A percentile compares a stretch with the other conserved stretches of the same genome.
Evolutionary conservation across 768 basidiomycete species (phyloP).

Genomic region (Amanita molliuscula): DNA sequence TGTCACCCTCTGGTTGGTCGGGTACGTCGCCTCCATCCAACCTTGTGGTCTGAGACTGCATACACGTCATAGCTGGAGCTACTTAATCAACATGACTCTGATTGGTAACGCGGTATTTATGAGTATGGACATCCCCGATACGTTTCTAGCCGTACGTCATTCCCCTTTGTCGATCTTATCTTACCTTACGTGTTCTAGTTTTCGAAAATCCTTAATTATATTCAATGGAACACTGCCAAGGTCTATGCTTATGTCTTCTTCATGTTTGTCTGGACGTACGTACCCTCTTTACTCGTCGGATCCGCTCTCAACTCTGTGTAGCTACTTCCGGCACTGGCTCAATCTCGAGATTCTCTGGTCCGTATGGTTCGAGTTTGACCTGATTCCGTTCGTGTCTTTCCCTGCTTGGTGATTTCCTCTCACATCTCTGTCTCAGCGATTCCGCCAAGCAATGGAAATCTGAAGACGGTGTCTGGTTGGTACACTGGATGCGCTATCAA

Average conservation of each 20-base stretch:
- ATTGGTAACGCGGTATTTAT: slow-evolving; percentile 90
- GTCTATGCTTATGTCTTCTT: slow-evolving; percentile 54
- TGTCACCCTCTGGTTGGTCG: slow-evolving; percentile 90
- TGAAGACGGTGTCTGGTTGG: slow-evolving; percentile 57
- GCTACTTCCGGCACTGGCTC: slow-evolving; percentile 48
- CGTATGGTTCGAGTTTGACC: slow-evolving; percentile 68
- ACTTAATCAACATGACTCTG: slow-evolving; percentile 65
- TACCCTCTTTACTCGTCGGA: slow-evolving; percentile 10
- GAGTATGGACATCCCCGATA: slow-evolving; percentile 96
- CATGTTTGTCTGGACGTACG: slow-evolving; percentile 73
- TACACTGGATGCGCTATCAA: slow-evolving; percentile 73
- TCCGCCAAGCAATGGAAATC: slow-evolving; percentile 47
- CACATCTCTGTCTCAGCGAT: slow-evolving; percentile 26
- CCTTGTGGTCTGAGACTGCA: too few species aligned
- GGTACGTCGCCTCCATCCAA: slow-evolving; percentile 42
- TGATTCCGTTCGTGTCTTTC: slow-evolving; percentile 54
- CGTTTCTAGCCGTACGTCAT: slow-evolving; percentile 66
- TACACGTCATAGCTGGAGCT: slow-evolving; percentile 78
- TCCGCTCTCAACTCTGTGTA: slow-evolving; percentile 1
- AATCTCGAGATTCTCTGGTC: slow-evolving; percentile 84
- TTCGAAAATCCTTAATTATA: slow-evolving; percentile 84
- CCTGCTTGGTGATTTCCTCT: background rate
- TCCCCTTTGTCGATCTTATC: background rate
- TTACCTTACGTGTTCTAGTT: slow-evolving; percentile 31
- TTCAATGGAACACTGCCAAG: slow-evolving; percentile 57